phyloP scores from a whole-genome alignment of 495 filamentous ascomycete species.

The Aspergillus biplanus region DNA sequence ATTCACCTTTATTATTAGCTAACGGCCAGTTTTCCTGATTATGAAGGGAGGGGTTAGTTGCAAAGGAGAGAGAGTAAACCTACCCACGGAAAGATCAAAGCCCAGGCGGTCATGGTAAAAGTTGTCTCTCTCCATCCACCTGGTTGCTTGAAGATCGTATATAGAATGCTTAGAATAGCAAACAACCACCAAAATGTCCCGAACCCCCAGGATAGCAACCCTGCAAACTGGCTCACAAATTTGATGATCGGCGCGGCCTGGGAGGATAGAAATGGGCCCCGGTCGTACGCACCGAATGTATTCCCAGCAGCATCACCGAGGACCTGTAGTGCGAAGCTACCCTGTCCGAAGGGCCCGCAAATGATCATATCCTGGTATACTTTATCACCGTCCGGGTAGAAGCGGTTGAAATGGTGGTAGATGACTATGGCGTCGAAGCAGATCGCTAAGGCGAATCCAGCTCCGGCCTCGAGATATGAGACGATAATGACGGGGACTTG shows the following conservation, averaged over 20 bases:
- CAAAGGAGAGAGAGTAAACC: conserved; percentile 14
- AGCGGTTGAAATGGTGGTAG: conserved; percentile 30
- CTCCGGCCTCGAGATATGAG: conserved; percentile 37
- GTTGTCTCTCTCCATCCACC: conserved; percentile 23
- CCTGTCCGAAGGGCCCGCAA: conserved; percentile 41
- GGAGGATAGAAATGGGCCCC: conserved; percentile 30
- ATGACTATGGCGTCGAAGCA: conserved; percentile 29
- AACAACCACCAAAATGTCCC: conserved; percentile 40
- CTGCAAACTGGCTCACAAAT: conserved; percentile 28
- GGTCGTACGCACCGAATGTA: conserved; percentile 33
- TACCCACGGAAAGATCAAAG: conserved; percentile 38
- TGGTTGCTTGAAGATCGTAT: conserved; percentile 31
- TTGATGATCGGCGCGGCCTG: conserved; percentile 26
- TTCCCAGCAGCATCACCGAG: conserved; percentile 30
- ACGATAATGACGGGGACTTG: conserved; percentile 39
- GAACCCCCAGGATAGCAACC: conserved; percentile 36
- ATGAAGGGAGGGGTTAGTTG: background rate
- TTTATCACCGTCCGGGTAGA: conserved; percentile 23
- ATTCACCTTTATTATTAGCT: background rate
- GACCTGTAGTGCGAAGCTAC: conserved; percentile 34
- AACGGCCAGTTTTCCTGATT: background rate
- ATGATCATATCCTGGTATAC: conserved; percentile 44
- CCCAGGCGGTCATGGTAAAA: conserved; percentile 34
- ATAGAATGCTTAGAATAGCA: conserved; percentile 35
- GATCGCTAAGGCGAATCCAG: conserved; percentile 31